Evolutionary conservation across 768 basidiomycete genomes (phyloP), one percentile per base, ranked within the genome.

Genomic region (Mrakia blollopis): DNA sequence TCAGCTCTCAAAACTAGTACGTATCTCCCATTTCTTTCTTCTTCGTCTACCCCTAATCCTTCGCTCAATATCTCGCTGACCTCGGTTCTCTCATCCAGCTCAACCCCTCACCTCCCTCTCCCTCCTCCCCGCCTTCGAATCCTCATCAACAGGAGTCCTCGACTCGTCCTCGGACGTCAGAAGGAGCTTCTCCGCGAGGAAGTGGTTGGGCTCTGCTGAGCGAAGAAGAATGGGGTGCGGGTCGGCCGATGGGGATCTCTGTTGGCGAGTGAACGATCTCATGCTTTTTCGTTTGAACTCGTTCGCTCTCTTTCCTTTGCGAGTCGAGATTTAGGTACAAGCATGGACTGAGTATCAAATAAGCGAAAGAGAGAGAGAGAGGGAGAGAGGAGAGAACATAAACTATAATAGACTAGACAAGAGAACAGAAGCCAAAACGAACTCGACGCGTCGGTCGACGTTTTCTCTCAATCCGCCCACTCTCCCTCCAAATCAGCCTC

Each of bases 401-500:
- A 50, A 1, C n/a, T n/a, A n/a, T n/a, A n/a, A n/a, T 11, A 44
- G 39, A 47, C 44, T 50, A 50, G 16, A 50, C 47, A 47, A 47
- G 14, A 14, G 14, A 47, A 47, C 6, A 7, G 44, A 47, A 41
- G 11, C 39, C 39, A 41, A 41, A 41, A 11, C 11, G 11, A 41
- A 41, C 39, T 41, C 39, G 39, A 41, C 39, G 39, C 57, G 57
- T 16, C 7, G 9, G 44, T 47, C 44, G 44, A 2, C 14, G 9
- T 2, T 9, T 50, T 18, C 47, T 50, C 61, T 65, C 62, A 68
- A 18, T 68, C 65, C 37, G 65, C 71, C 71, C 50, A 72, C 52
- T 60, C 71, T 14, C 69, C 69, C 10, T 72, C 71, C 35, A 37
- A 2, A 60, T 77, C 72, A 18, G 25, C 76, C 37, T 63, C 60